phyloP scores from a whole-genome alignment of 2,329 filamentous ascomycete species.

The Penicillium sclerotiorum region DNA sequence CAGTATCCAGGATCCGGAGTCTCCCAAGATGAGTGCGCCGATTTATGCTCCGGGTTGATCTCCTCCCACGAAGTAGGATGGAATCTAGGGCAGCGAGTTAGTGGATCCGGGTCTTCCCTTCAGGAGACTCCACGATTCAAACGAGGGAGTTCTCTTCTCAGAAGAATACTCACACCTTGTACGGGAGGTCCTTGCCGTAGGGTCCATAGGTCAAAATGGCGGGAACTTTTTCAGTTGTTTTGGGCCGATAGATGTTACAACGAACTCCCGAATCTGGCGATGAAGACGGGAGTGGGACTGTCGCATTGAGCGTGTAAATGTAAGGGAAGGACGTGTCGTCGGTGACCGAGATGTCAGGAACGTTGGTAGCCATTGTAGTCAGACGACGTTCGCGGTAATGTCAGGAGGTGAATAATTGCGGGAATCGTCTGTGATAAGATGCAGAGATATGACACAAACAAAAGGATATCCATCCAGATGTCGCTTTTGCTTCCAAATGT shows the following conservation, averaged over 20 bases:
- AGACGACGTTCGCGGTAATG: too few species aligned
- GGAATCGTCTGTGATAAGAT: too few species aligned
- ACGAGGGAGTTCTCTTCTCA: too few species aligned
- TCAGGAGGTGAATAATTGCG: too few species aligned
- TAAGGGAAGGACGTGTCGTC: constrained; percentile 45
- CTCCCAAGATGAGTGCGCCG: constrained; percentile 61
- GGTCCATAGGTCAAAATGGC: constrained; percentile 72
- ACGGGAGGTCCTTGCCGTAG: constrained; percentile 69
- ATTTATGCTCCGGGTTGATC: constrained; percentile 58
- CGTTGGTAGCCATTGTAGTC: constrained; percentile 30
- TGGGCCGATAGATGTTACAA: constrained; percentile 56
- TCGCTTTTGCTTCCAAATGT: too few species aligned
- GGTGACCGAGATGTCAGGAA: constrained; percentile 34
- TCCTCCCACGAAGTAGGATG: constrained; percentile 55
- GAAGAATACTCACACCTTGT: too few species aligned
- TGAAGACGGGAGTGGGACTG: constrained; percentile 49
- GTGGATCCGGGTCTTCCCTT: too few species aligned
- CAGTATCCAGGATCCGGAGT: constrained; percentile 62
- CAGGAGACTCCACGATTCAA: too few species aligned
- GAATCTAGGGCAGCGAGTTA: too few species aligned
- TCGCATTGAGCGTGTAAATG: constrained; percentile 56
- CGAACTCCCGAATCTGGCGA: constrained; percentile 45
- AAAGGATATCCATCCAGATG: too few species aligned
- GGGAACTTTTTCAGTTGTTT: constrained; percentile 47
- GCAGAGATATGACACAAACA: too few species aligned